Evolutionary conservation across 2,329 filamentous ascomycete species (phyloP), one percentile per base, ranked within the genome.

Genomic region (Hypoxylon sp.): DNA sequence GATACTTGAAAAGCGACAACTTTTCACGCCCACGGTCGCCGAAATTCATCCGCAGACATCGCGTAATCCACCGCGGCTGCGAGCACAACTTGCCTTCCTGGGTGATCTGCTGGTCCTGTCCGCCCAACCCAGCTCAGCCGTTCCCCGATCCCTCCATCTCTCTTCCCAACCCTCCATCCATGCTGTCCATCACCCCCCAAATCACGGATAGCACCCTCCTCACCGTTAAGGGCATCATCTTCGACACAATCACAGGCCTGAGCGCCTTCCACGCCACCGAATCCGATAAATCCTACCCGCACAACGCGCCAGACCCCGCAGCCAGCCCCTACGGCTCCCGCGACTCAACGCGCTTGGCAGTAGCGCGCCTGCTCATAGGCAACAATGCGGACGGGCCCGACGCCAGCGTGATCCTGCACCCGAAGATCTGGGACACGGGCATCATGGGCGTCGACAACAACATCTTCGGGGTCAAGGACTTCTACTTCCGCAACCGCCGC

Each of bases 41-140:
- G 2, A 50, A 44, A 30, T 25, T 65, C 6, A 13, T 65, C 33
- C 63, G 44, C 25, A 8, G 33, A 2, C 63, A 65, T 31, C 63
- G 63, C 50, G 35, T 40, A 31, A 55, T 65, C 8, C 63, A 65
- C 42, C 56, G 49, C 17, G 57, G 63, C 20, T 65, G 56, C 50
- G 57, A 61, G 56, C 63, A 65, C 35, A 42, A 40, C 17, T 35
- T 65, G 11, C 63, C 63, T 5, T 65, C 63, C 17, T 65, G 63
- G 63, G 57, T 61, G 14, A 61, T 65, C 56, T 65, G 63, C 56
- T 65, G 63, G 63, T 65, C 63, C 8, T 65, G 63, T 31, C 63
- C 63, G 17, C 50, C 44, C 33, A 65, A 65, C 42, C 63, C 63
- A 3, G 63, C 63, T 10, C 63, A 65, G 14, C 63, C 63, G 4